Percentiles rank a stretch among this genome's conserved stretches.
Evolutionary conservation across 768 basidiomycete genomes (phyloP).

Genomic region (Termitomyces bulborhizus): DNA sequence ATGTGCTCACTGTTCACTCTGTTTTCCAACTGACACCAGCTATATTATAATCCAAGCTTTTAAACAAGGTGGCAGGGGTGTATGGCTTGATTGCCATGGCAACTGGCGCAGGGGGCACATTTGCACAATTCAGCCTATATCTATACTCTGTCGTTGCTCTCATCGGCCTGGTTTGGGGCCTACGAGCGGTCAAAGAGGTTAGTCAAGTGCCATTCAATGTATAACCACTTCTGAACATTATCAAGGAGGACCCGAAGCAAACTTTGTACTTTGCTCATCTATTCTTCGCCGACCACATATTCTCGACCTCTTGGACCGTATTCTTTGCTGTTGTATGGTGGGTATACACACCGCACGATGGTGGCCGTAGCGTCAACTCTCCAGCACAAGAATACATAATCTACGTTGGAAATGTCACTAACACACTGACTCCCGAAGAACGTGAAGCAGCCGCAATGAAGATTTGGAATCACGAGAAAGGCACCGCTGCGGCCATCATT

Average conservation of each 20-base stretch:
- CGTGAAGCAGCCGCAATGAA: slow-evolving; percentile 66
- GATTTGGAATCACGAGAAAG: slow-evolving; percentile 90
- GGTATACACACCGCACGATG: slow-evolving; percentile 88
- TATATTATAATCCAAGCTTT: slow-evolving; percentile 38
- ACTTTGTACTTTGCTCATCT: slow-evolving; percentile 87
- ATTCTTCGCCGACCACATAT: slow-evolving; percentile 86
- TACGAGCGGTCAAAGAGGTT: slow-evolving; percentile 81
- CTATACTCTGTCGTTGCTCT: slow-evolving; percentile 86
- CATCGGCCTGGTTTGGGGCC: slow-evolving; percentile 77
- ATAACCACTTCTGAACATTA: slow-evolving; percentile 13
- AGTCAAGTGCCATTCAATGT: slow-evolving; percentile 24
- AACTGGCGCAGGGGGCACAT: slow-evolving; percentile 88
- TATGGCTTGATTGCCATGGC: slow-evolving; percentile 92
- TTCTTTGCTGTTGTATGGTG: slow-evolving; percentile 92
- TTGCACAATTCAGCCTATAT: slow-evolving; percentile 89
- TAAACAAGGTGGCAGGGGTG: slow-evolving; percentile 98
- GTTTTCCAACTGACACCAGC: neutral
- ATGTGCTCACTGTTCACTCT: slow-evolving; percentile 21
- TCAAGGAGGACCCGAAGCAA: slow-evolving; percentile 82
- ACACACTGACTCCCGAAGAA: slow-evolving; percentile 57
- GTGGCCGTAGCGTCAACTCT: slow-evolving; percentile 73
- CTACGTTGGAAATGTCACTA: slow-evolving; percentile 45
- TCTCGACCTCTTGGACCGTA: slow-evolving; percentile 88
- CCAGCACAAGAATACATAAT: slow-evolving; percentile 85
- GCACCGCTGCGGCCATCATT: slow-evolving; percentile 70